These are phyloP conservation scores for Leersia perrieri DNA, from an alignment of 176 grass and related monocot species.

Conservation along the genomic window DNA sequence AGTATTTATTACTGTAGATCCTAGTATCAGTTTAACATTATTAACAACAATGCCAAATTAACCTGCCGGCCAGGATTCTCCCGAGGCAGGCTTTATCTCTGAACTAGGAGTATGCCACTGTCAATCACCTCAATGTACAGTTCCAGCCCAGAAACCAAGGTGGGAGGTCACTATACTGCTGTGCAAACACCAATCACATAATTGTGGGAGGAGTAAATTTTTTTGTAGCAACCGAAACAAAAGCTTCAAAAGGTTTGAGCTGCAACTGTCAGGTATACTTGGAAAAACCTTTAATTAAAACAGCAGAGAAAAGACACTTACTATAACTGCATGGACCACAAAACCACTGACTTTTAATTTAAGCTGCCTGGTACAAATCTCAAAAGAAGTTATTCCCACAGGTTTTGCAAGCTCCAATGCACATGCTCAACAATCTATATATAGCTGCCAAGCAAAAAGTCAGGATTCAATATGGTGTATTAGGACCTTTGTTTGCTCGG, in stretches of 20 bases:
- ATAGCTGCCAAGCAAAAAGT: not conserved
- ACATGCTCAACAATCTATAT: slow-evolving; percentile 11
- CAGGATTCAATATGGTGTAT: not conserved
- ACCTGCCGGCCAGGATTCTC: not conserved
- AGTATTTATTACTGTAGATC: no score
- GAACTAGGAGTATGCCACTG: not conserved
- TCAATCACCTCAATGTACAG: slow-evolving; percentile 6
- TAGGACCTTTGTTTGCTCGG: not conserved
- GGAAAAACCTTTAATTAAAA: slow-evolving; percentile 24
- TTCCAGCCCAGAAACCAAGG: slow-evolving; percentile 8
- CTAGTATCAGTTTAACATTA: not conserved
- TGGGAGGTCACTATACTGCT: not conserved
- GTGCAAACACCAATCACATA: slow-evolving; percentile 7
- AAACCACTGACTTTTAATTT: slow-evolving; percentile 38
- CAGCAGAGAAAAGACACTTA: slow-evolving; percentile 9
- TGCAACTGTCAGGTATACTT: not conserved
- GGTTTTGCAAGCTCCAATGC: slow-evolving; percentile 23
- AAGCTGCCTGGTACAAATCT: slow-evolving; percentile 37
- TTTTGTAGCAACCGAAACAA: not conserved
- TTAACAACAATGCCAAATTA: not conserved
- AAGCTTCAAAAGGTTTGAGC: slow-evolving; percentile 31
- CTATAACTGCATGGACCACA: slow-evolving; percentile 37
- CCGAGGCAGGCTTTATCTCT: slow-evolving; percentile 15
- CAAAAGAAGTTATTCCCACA: slow-evolving; percentile 32
- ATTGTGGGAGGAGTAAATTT: no score